These are phyloP conservation scores for Cladosporium oxysporum DNA, from an alignment of 2,329 filamentous ascomycete species.

Conservation along the genomic window DNA sequence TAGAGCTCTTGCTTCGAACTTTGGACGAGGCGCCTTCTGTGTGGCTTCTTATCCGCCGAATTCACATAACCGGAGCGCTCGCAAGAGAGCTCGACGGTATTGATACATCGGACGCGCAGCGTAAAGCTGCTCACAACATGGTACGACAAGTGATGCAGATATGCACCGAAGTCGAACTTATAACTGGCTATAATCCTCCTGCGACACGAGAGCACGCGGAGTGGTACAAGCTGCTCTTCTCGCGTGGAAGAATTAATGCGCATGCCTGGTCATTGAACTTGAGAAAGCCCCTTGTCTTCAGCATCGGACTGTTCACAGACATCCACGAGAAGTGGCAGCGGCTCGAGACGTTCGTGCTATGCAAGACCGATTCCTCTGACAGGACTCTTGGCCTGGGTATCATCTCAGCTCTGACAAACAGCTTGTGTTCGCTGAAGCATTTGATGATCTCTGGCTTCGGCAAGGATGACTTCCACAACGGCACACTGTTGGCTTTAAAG, in stretches of 20 bases:
- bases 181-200: constrained; percentile 56
- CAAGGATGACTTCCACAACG: constrained; percentile 56
- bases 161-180: constrained; percentile 58
- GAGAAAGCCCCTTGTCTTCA: constrained; percentile 42
- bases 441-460: constrained; percentile 58
- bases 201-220: constrained; percentile 19
- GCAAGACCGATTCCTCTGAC: constrained; percentile 40
- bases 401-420: constrained; percentile 55
- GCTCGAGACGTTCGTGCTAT: constrained; percentile 56
- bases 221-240: constrained; percentile 43
- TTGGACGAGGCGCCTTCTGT: constrained; percentile 54
- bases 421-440: constrained; percentile 55
- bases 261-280: constrained; percentile 56
- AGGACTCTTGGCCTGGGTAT: constrained; percentile 54
- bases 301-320: constrained; percentile 56
- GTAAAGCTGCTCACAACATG: constrained; percentile 53
- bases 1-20: constrained; percentile 57
- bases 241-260: constrained; percentile 55
- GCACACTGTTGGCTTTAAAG: constrained; percentile 56
- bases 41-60: constrained; percentile 54
- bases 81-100: constrained; percentile 38
- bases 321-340: constrained; percentile 53
- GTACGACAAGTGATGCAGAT: constrained; percentile 60
- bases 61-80: constrained; percentile 55
- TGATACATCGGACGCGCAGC: constrained; percentile 35